These are phyloP conservation scores for Ceratobasidium sp. DNA, from an alignment of 1,284 basidiomycete genomes.

Conservation along the genomic window DNA sequence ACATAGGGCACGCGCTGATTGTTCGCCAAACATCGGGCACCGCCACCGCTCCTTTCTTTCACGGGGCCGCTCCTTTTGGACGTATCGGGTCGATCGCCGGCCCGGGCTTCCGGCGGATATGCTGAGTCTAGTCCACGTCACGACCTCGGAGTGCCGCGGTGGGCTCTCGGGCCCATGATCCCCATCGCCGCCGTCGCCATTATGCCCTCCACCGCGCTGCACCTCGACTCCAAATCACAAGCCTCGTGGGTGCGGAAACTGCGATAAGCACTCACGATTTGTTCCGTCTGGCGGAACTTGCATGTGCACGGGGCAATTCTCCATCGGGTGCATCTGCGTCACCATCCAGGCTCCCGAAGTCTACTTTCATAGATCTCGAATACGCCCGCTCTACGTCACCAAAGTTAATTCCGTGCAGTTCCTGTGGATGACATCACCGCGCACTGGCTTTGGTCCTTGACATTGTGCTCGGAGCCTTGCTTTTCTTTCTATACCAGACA, in stretches of 20 bases:
- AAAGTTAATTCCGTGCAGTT: background rate
- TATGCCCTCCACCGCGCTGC: background rate
- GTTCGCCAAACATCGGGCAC: constrained; percentile 9
- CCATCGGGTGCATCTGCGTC: constrained; percentile 5
- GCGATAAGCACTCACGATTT: constrained; percentile 2
- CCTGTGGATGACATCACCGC: constrained; percentile 8
- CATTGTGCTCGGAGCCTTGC: background rate
- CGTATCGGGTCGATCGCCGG: background rate
- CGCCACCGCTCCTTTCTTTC: constrained; percentile 14
- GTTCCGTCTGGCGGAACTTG: background rate
- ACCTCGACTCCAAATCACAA: background rate
- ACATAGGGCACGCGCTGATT: constrained; percentile 18
- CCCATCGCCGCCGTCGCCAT: background rate
- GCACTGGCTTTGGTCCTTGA: background rate
- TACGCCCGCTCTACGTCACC: constrained; percentile 7
- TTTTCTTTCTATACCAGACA: background rate
- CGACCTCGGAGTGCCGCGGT: constrained; percentile 5
- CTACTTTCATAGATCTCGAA: constrained; percentile 2
- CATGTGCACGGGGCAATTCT: background rate
- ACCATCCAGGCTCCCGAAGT: background rate
- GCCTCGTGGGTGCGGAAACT: background rate
- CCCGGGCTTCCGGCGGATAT: background rate
- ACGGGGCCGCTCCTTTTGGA: background rate
- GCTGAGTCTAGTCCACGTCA: background rate
- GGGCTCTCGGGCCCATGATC: no score